phyloP scores from a whole-genome alignment of 345 rosid species.

The thale cress (Arabidopsis thaliana) region TAIR10.1 NC_003071.7:6806501-6807000 shows the following conservation, averaged over 20 bases:
- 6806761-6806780: not conserved
- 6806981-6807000: not conserved
- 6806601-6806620: not conserved
- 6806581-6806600: slow-evolving; percentile 21
- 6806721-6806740: not conserved
- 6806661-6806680: slow-evolving; percentile 1
- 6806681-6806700: not conserved
- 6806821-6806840: no score
- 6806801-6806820: not conserved
- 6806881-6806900: no score
- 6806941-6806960: not conserved
- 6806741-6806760: not conserved
- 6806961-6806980: not conserved
- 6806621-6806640: not conserved
- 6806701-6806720: slow-evolving; percentile 2
- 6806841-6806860: no score
- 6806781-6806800: not conserved
- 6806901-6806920: no score
- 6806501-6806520: slow-evolving; percentile 91
- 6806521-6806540: slow-evolving; percentile 56
- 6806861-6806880: no score
- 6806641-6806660: not conserved
- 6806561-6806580: not conserved
- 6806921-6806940: no score
- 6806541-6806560: slow-evolving; percentile 40